Percentiles rank a stretch among this genome's conserved stretches.
phyloP scores from a whole-genome alignment of 2,329 filamentous ascomycete genomes.

The Cordyceps fumosorosea region DNA sequence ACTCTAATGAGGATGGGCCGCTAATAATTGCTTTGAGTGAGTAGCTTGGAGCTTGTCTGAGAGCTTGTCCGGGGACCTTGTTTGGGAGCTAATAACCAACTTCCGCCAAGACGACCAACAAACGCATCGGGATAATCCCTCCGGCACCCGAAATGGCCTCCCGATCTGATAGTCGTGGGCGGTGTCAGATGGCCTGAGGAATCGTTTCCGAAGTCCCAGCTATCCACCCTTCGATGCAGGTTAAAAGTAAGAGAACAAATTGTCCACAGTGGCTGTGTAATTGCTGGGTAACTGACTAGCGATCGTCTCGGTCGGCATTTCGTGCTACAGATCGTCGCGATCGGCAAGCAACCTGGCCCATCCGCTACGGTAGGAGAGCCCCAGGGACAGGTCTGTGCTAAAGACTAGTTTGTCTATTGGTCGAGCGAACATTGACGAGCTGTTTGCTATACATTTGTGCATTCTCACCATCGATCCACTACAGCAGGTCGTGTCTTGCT shows the following conservation, averaged over 20 bases:
- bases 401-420: background rate
- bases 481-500: background rate
- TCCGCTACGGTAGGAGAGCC: background rate
- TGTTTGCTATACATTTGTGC: background rate
- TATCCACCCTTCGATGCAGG: background rate
- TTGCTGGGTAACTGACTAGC: too few species aligned
- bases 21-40: background rate
- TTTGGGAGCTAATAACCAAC: too few species aligned
- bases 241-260: background rate
- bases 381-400: slow-evolving; percentile 1
- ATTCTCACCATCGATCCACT: background rate
- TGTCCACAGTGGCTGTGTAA: background rate
- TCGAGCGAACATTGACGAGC: background rate
- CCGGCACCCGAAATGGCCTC: too few species aligned
- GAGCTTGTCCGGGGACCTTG: background rate
- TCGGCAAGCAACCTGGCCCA: too few species aligned
- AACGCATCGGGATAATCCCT: too few species aligned
- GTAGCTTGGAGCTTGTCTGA: background rate
- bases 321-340: slow-evolving; percentile 1
- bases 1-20: background rate
- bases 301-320: background rate
- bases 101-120: too few species aligned
- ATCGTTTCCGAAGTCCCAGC: too few species aligned
- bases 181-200: background rate
- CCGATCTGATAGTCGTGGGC: background rate